Percentiles rank a stretch among this genome's conserved stretches.
These are phyloP conservation scores for Caloboletus inedulis DNA, from an alignment of 1,284 basidiomycete genomes.

Conservation along the genomic window DNA sequence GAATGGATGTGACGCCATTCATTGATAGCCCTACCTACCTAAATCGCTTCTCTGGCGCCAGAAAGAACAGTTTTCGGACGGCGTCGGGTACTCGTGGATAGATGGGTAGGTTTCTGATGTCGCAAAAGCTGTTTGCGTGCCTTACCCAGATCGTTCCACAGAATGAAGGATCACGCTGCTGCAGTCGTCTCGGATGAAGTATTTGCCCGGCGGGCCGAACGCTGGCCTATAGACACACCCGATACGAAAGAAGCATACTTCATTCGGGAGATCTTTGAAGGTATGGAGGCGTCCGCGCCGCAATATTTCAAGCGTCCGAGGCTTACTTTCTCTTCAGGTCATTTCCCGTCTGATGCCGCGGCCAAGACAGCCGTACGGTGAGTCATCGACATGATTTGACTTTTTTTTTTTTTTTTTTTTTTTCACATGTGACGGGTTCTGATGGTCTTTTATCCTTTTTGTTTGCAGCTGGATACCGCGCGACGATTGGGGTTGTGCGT, in stretches of 20 bases:
- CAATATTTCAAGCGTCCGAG: not conserved
- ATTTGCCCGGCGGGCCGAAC: slow-evolving; percentile 71
- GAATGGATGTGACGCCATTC: not conserved
- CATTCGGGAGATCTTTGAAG: slow-evolving; percentile 92
- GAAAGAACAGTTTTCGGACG: slow-evolving; percentile 99
- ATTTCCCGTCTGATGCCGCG: slow-evolving; percentile 85
- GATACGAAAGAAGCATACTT: slow-evolving; percentile 98
- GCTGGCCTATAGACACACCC: slow-evolving; percentile 83
- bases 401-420: slow-evolving; percentile 6
- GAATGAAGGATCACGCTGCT: slow-evolving; percentile 89
- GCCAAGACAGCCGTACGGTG: slow-evolving; percentile 90
- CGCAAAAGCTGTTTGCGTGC: not conserved
- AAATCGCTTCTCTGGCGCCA: slow-evolving; percentile 96
- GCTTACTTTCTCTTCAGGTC: slow-evolving; percentile 40
- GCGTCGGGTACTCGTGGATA: slow-evolving; percentile 99
- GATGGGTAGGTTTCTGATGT: slow-evolving; percentile 68
- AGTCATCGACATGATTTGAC: slow-evolving; percentile 31
- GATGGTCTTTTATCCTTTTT: not conserved
- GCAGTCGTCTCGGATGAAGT: slow-evolving; percentile 76
- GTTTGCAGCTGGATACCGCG: slow-evolving; percentile 80
- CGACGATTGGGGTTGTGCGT: slow-evolving; percentile 93
- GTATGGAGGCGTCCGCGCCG: slow-evolving; percentile 40
- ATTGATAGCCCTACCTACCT: slow-evolving; percentile 85
- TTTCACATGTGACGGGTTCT: slow-evolving; percentile 9
- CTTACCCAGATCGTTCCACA: slow-evolving; percentile 29